These are phyloP conservation scores for Dendrocalamus sinicus DNA, from an alignment of 176 grass and related monocot species.

Conservation along the genomic window DNA sequence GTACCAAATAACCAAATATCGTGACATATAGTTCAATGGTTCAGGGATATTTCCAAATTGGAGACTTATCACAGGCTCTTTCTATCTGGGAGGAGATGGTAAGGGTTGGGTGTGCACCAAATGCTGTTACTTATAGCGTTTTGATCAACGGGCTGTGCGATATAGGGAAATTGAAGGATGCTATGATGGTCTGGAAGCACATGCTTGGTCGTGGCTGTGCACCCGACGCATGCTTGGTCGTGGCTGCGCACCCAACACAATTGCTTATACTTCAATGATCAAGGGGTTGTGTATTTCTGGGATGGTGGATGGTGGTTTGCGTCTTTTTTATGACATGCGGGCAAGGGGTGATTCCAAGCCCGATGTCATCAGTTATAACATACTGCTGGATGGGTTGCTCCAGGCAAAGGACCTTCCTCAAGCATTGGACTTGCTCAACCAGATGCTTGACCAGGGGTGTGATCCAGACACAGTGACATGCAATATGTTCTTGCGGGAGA, in stretches of 20 bases:
- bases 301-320: constrained; percentile 74
- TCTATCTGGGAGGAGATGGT: constrained; percentile 74
- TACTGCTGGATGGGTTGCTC: constrained; percentile 66
- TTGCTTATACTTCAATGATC: constrained; percentile 93
- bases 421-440: constrained; percentile 68
- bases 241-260: constrained; percentile 68
- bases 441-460: constrained; percentile 82
- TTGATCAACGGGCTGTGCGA: constrained; percentile 77
- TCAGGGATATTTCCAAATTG: constrained; percentile 72
- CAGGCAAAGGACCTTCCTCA: constrained; percentile 50
- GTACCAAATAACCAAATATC: constrained; percentile 58
- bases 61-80: constrained; percentile 57
- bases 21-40: constrained; percentile 81
- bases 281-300: constrained; percentile 75
- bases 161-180: constrained; percentile 75
- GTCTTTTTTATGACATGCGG: constrained; percentile 77
- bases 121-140: constrained; percentile 75
- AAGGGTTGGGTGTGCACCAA: constrained; percentile 54
- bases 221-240: too few relatives aligned
- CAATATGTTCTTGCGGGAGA: constrained; percentile 69
- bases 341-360: constrained; percentile 58
- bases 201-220: constrained; percentile 70
- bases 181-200: constrained; percentile 97
- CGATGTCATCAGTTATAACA: constrained; percentile 78
- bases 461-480: constrained; percentile 81